These are phyloP conservation scores for Mucor piriformis DNA, from an alignment of 371 early-diverging fungal genomes.

Conservation along the genomic window DNA sequence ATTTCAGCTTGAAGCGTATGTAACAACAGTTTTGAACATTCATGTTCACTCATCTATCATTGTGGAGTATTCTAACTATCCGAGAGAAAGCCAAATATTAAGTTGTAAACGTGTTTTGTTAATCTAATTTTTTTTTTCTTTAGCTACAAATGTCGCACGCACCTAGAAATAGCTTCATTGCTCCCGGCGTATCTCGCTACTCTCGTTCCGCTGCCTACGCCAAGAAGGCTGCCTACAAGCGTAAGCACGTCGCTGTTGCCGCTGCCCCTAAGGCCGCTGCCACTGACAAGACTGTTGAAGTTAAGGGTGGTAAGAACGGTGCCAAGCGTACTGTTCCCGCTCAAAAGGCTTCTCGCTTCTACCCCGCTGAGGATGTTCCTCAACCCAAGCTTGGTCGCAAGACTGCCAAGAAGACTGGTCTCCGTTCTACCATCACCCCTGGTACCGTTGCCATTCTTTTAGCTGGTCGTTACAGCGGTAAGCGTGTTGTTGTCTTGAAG, in stretches of 20 bases:
- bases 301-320: conserved; percentile 88
- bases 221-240: conserved; percentile 88
- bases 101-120: neutral
- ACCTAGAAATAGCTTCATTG: conserved; percentile 79
- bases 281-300: conserved; percentile 71
- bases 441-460: conserved; percentile 97
- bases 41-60: neutral
- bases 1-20: too few relatives aligned
- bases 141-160: conserved; percentile 60
- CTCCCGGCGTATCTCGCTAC: conserved; percentile 82
- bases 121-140: neutral
- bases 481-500: conserved; percentile 98
- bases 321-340: conserved; percentile 75
- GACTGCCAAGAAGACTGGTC: conserved; percentile 70
- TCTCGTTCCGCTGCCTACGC: conserved; percentile 81
- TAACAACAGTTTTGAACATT: too few relatives aligned
- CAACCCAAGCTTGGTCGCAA: conserved; percentile 84
- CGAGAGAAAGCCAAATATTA: too few relatives aligned
- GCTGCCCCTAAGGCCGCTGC: conserved; percentile 56
- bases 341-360: conserved; percentile 79
- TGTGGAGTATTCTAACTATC: too few relatives aligned
- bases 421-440: conserved; percentile 92
- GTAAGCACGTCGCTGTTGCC: conserved; percentile 61
- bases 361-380: conserved; percentile 86
- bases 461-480: conserved; percentile 96